Evolutionary conservation across 345 rosid genomes (phyloP).

Genomic region (Rhodomyrtus tomentosa): DNA sequence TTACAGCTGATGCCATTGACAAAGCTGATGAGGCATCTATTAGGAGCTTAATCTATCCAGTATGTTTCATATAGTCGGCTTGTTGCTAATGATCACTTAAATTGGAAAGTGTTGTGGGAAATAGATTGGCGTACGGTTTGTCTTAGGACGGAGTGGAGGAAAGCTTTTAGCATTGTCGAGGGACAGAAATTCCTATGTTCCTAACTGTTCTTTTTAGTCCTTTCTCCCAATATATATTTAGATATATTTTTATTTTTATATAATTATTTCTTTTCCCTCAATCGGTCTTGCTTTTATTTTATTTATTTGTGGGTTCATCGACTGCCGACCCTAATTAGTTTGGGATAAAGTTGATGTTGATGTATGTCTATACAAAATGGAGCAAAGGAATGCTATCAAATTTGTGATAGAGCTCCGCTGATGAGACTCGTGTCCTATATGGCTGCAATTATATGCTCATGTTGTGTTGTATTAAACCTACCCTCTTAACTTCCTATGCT

Average conservation of each 20-base stretch:
- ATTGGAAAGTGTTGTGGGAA: not conserved
- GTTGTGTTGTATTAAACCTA: not conserved
- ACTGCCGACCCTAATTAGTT: too few relatives aligned
- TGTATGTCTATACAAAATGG: not conserved
- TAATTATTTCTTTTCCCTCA: too few relatives aligned
- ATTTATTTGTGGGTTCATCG: too few relatives aligned
- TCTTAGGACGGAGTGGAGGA: too few relatives aligned
- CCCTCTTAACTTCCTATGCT: not conserved
- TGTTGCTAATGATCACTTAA: not conserved
- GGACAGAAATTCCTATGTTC: too few relatives aligned
- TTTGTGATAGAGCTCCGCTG: not conserved
- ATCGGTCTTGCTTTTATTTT: too few relatives aligned
- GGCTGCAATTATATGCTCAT: not conserved
- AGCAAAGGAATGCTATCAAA: not conserved
- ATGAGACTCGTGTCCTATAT: not conserved
- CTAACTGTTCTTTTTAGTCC: too few relatives aligned
- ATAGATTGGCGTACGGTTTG: too few relatives aligned
- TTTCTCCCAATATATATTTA: too few relatives aligned
- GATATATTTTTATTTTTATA: too few relatives aligned
- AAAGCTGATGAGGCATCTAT: conserved; percentile 69
- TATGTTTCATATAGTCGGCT: conserved; percentile 8
- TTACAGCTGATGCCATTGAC: conserved; percentile 72
- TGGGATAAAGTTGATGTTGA: too few relatives aligned
- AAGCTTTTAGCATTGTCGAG: too few relatives aligned
- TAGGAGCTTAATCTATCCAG: conserved; percentile 80